Conservation (phyloP, 495 filamentous ascomycete genomes). For the Xylaria cubensis region DNA sequence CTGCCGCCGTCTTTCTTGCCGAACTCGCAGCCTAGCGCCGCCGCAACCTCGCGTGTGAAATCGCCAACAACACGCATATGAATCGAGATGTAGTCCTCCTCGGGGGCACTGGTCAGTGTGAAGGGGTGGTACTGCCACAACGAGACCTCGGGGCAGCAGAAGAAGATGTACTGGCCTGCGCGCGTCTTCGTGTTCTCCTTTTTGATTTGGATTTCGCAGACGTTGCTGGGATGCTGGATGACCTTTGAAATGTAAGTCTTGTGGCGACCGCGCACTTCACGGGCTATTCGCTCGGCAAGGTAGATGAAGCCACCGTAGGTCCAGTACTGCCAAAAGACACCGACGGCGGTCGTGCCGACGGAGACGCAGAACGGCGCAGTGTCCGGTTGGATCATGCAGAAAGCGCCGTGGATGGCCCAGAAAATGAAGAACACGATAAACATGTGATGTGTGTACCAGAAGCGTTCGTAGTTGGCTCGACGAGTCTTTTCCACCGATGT, state of each 20-base stretch:
- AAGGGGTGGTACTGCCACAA: slow-evolving; percentile 84
- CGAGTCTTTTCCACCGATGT: slow-evolving; percentile 74
- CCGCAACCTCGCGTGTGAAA: slow-evolving; percentile 69
- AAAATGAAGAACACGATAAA: slow-evolving; percentile 83
- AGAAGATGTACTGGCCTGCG: slow-evolving; percentile 82
- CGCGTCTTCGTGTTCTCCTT: slow-evolving; percentile 78
- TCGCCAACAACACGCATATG: slow-evolving; percentile 76
- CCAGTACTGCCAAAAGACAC: slow-evolving; percentile 84
- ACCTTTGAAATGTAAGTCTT: slow-evolving; percentile 83
- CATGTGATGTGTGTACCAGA: slow-evolving; percentile 82
- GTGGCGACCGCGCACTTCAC: slow-evolving; percentile 74
- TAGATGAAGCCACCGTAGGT: slow-evolving; percentile 77
- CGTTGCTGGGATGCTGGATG: slow-evolving; percentile 82
- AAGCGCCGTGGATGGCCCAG: slow-evolving; percentile 80
- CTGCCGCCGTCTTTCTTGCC: slow-evolving; percentile 55
- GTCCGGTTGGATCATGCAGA: slow-evolving; percentile 83
- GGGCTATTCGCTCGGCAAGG: slow-evolving; percentile 70
- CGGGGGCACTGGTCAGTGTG: slow-evolving; percentile 77
- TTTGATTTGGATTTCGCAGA: slow-evolving; percentile 86
- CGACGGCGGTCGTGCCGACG: slow-evolving; percentile 64
- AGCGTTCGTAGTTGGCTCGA: slow-evolving; percentile 76
- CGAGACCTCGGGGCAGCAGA: slow-evolving; percentile 81
- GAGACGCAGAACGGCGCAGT: slow-evolving; percentile 71
- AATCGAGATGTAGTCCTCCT: slow-evolving; percentile 83
- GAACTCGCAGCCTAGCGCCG: slow-evolving; percentile 72